Conservation (phyloP, 768 basidiomycete species). For the Boletales sp. region DNA sequence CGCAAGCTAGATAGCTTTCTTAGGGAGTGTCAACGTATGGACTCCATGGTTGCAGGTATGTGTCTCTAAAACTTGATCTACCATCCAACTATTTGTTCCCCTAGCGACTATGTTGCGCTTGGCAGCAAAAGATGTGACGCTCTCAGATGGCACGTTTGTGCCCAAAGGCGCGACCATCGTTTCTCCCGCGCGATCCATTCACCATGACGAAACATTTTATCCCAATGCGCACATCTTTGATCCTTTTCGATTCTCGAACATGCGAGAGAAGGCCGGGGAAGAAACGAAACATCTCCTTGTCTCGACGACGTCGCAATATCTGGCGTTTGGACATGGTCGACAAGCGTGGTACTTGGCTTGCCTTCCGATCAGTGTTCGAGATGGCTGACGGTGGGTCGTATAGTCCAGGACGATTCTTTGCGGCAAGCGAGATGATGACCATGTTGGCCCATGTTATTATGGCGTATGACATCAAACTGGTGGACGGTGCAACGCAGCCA, state of each 20-base stretch:
- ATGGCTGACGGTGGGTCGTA: too few species aligned
- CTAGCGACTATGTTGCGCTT: slow-evolving; percentile 31
- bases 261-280: slow-evolving; percentile 32
- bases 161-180: slow-evolving; percentile 31
- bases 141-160: slow-evolving; percentile 38
- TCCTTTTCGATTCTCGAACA: slow-evolving; percentile 45
- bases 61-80: background rate
- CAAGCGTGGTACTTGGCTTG: slow-evolving; percentile 22
- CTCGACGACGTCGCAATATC: slow-evolving; percentile 30
- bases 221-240: slow-evolving; percentile 39
- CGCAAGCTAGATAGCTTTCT: slow-evolving; percentile 39
- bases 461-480: slow-evolving; percentile 20
- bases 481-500: background rate
- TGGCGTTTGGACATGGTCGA: slow-evolving; percentile 36
- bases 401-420: slow-evolving; percentile 39
- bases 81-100: background rate
- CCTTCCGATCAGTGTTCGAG: too few species aligned
- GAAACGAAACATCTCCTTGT: slow-evolving; percentile 32
- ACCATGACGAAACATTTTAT: slow-evolving; percentile 24
- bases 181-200: slow-evolving; percentile 17
- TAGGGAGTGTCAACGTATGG: slow-evolving; percentile 32
- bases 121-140: slow-evolving; percentile 30
- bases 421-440: slow-evolving; percentile 40
- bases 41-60: slow-evolving; percentile 26
- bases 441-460: slow-evolving; percentile 45